These are phyloP conservation scores for Dendrostoma leiphaemia DNA, from an alignment of 2,329 filamentous ascomycete genomes.

Conservation along the genomic window DNA sequence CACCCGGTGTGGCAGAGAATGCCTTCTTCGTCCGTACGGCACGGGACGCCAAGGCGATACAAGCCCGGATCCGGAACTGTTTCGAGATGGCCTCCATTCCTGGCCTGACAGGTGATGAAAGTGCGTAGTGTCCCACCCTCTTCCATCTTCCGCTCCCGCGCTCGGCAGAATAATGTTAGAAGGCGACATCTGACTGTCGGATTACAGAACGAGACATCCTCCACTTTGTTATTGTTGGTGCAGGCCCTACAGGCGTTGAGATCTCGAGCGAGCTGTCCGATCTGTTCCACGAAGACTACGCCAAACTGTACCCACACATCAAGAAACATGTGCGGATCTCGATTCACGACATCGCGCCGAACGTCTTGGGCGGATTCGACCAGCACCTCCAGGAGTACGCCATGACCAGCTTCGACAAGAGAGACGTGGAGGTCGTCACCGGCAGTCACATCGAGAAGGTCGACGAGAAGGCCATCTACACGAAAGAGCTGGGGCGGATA, in stretches of 20 bases:
- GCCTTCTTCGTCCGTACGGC: slow-evolving; percentile 15
- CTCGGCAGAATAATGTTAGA: too few relatives aligned
- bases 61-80: slow-evolving; percentile 9
- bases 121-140: neutral
- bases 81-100: slow-evolving; percentile 16
- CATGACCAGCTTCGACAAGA: slow-evolving; percentile 12
- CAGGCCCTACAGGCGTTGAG: slow-evolving; percentile 11
- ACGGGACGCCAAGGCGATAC: slow-evolving; percentile 14
- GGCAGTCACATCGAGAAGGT: slow-evolving; percentile 15
- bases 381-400: slow-evolving; percentile 16
- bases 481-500: slow-evolving; percentile 6
- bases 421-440: slow-evolving; percentile 13
- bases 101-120: slow-evolving; percentile 10
- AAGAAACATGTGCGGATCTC: slow-evolving; percentile 14
- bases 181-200: too few relatives aligned
- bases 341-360: slow-evolving; percentile 12
- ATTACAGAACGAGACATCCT: slow-evolving; percentile 9
- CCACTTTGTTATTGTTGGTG: slow-evolving; percentile 17
- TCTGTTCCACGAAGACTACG: slow-evolving; percentile 12
- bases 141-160: neutral
- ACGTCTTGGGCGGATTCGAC: slow-evolving; percentile 11
- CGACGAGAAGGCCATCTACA: slow-evolving; percentile 8
- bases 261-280: slow-evolving; percentile 16
- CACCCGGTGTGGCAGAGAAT: slow-evolving; percentile 8
- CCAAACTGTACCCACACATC: slow-evolving; percentile 11